phyloP scores from a whole-genome alignment of 805 yeast genomes.

The Candida coquimbonensis region DNA sequence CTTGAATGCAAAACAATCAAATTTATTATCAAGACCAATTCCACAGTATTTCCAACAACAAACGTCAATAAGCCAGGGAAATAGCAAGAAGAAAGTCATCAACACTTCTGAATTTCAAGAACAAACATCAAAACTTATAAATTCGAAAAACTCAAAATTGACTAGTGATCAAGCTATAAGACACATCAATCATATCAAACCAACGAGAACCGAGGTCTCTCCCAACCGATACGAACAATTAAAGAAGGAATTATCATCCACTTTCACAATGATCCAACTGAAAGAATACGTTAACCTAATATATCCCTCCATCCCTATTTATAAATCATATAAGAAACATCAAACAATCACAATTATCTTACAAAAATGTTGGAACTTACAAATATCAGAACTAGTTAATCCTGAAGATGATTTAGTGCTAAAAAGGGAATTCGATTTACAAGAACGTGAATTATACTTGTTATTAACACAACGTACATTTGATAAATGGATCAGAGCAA shows the following conservation, averaged over 20 bases:
- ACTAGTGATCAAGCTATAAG: conserved; percentile 6
- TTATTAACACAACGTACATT: conserved; percentile 16
- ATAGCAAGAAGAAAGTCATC: background rate
- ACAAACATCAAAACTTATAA: too few species aligned
- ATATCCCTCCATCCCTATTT: conserved; percentile 3
- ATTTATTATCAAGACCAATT: conserved; percentile 6
- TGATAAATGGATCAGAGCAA: conserved; percentile 21
- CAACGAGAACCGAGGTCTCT: conserved; percentile 12
- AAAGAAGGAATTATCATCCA: conserved; percentile 5
- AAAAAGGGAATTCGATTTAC: conserved; percentile 15
- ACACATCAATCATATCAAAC: conserved; percentile 10
- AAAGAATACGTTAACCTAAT: conserved; percentile 6
- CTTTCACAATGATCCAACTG: conserved; percentile 14
- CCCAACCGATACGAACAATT: conserved; percentile 16
- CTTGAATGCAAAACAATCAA: conserved; percentile 17
- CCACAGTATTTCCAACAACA: conserved; percentile 3
- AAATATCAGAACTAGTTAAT: conserved; percentile 8
- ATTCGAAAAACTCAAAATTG: conserved; percentile 1
- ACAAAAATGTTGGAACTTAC: conserved; percentile 12
- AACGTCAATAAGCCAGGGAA: background rate
- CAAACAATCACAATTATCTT: conserved; percentile 7
- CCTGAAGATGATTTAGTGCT: conserved; percentile 14
- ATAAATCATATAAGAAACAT: conserved; percentile 4
- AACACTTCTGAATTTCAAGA: background rate
- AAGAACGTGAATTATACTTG: conserved; percentile 16